Conservation (phyloP, 1,139 yeast genomes). For the Waltiozyma sp. region DNA sequence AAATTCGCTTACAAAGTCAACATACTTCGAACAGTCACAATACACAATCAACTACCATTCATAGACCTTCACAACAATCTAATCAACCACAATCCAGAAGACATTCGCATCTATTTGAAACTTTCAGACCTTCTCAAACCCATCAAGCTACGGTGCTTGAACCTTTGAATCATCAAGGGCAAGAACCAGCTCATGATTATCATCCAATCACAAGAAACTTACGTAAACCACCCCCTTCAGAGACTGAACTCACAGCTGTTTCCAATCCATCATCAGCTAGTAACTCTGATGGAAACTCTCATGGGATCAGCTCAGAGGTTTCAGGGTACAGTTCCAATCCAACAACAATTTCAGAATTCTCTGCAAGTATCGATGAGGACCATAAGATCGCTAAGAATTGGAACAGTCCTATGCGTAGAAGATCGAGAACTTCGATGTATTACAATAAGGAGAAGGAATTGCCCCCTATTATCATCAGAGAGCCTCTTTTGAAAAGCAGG, state of each 20-base stretch:
- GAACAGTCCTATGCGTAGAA: constrained; percentile 38
- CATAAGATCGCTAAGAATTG: constrained; percentile 30
- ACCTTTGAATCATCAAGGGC: no score
- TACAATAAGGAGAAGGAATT: neutral
- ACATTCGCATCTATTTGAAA: constrained; percentile 4
- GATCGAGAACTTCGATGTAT: constrained; percentile 17
- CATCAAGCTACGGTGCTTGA: neutral
- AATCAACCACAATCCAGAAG: constrained; percentile 5
- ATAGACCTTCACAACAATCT: constrained; percentile 6
- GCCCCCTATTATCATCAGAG: neutral
- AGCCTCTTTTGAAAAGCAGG: no score
- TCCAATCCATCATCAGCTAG: constrained; percentile 15
- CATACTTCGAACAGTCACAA: neutral
- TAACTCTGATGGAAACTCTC: constrained; percentile 1
- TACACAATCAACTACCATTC: neutral
- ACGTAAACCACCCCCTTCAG: constrained; percentile 25
- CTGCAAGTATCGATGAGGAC: constrained; percentile 18
- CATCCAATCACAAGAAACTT: neutral
- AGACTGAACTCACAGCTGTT: constrained; percentile 19
- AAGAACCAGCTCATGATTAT: neutral
- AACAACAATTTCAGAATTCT: constrained; percentile 30
- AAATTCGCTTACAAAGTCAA: neutral
- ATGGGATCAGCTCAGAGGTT: constrained; percentile 10
- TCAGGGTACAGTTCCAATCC: constrained; percentile 34
- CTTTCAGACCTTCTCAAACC: constrained; percentile 1